A percentile compares a stretch with the other conserved stretches of the same genome.
These are phyloP conservation scores for Cucurbita argyrosperma DNA, from an alignment of 306 rosid species.

Conservation along the genomic window DNA sequence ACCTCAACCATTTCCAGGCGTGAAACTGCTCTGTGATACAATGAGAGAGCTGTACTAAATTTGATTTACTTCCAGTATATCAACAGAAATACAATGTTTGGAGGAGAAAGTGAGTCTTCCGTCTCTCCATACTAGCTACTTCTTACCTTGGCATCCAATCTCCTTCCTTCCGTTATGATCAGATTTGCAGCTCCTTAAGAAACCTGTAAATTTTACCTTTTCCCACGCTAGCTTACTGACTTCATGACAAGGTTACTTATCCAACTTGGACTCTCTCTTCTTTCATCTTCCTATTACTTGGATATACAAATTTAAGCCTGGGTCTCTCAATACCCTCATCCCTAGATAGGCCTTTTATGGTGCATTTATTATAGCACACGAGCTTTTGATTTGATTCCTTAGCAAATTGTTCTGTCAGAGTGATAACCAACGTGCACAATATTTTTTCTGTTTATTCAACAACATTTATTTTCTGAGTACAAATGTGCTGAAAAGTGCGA, in stretches of 20 bases:
- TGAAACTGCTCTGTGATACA: neutral
- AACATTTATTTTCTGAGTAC: neutral
- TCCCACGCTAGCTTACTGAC: neutral
- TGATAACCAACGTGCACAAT: neutral
- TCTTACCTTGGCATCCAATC: neutral
- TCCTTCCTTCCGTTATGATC: neutral
- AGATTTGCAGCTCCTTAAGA: neutral
- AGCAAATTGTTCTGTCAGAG: neutral
- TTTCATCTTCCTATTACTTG: neutral
- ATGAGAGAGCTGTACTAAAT: neutral
- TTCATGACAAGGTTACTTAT: neutral
- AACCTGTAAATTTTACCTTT: neutral
- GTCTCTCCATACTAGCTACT: neutral
- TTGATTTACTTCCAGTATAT: neutral
- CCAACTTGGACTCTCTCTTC: neutral
- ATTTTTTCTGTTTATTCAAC: neutral
- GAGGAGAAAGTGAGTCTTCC: neutral
- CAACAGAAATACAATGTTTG: neutral
- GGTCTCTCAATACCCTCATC: neutral
- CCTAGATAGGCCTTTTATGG: neutral
- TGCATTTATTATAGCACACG: neutral
- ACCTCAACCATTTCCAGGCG: neutral
- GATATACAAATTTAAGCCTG: neutral
- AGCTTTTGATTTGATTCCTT: neutral
- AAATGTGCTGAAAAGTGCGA: neutral